Conservation (phyloP, 2,329 filamentous ascomycete species). For the Aspergillus viridinutans region DNA sequence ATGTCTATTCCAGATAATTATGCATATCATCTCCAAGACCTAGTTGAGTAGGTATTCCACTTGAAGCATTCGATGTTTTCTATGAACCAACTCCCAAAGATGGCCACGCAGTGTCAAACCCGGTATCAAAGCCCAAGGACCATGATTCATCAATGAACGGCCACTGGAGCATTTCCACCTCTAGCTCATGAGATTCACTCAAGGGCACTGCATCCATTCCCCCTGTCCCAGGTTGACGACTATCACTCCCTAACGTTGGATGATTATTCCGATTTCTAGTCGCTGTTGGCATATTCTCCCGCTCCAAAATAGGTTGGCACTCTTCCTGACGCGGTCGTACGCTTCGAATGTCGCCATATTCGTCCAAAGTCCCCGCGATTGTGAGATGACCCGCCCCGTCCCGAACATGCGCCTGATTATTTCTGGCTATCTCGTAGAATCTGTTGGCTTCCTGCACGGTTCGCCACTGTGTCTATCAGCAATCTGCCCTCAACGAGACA, state of each 20-base stretch:
- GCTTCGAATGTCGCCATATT: slow-evolving; percentile 34
- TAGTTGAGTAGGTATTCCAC: too few relatives aligned
- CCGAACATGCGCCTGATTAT: slow-evolving; percentile 18
- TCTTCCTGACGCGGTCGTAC: slow-evolving; percentile 22
- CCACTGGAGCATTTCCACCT: slow-evolving; percentile 36
- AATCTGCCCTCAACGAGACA: too few relatives aligned
- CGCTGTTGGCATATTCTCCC: slow-evolving; percentile 5
- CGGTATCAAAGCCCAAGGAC: slow-evolving; percentile 32
- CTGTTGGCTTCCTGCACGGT: slow-evolving; percentile 33
- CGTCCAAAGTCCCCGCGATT: slow-evolving; percentile 31
- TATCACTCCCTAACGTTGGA: background rate
- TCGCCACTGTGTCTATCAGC: slow-evolving; percentile 26
- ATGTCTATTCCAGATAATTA: too few relatives aligned
- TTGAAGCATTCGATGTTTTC: background rate
- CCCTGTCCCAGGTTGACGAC: background rate
- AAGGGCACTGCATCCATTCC: background rate
- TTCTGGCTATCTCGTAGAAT: slow-evolving; percentile 32
- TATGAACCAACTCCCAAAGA: slow-evolving; percentile 1
- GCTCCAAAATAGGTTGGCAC: slow-evolving; percentile 6
- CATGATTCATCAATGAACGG: slow-evolving; percentile 35
- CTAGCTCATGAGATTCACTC: slow-evolving; percentile 22
- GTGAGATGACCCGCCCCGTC: slow-evolving; percentile 25
- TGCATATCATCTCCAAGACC: too few relatives aligned
- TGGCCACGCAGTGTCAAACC: slow-evolving; percentile 29
- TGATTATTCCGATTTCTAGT: background rate